Percentiles rank a stretch among this genome's conserved stretches.
phyloP scores from a whole-genome alignment of 371 early-diverging fungal species.

The Zopfochytrium polystomum region DNA sequence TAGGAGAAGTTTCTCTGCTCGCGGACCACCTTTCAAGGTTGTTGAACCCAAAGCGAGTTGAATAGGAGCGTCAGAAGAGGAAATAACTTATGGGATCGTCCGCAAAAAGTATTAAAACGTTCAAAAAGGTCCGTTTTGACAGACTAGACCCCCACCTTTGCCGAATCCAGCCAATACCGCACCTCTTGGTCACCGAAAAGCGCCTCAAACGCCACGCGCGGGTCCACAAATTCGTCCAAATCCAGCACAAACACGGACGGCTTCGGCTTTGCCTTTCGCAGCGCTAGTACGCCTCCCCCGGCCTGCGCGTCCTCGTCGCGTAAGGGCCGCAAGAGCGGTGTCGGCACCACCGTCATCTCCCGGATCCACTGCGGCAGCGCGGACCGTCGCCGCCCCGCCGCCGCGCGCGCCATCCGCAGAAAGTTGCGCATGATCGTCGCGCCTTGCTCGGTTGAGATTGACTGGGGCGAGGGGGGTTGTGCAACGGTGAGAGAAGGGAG shows the following conservation, averaged over 20 bases:
- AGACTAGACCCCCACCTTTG: too few species aligned
- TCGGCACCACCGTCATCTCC: slow-evolving; percentile 7
- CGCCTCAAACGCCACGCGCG: slow-evolving; percentile 27
- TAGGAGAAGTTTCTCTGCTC: slow-evolving; percentile 43
- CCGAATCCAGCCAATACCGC: slow-evolving; percentile 70
- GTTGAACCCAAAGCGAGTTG: too few species aligned
- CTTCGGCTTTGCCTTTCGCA: background rate
- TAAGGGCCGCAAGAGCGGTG: slow-evolving; percentile 1
- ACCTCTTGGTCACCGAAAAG: slow-evolving; percentile 33
- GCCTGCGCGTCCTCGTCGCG: background rate
- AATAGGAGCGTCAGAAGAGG: too few species aligned
- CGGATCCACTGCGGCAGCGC: slow-evolving; percentile 10
- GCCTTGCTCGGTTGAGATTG: slow-evolving; percentile 82
- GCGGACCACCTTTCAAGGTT: too few species aligned
- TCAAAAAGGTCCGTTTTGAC: too few species aligned
- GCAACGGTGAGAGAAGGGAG: too few species aligned
- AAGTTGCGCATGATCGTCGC: slow-evolving; percentile 71
- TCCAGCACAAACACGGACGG: slow-evolving; percentile 1
- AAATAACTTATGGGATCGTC: too few species aligned
- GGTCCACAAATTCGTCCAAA: slow-evolving; percentile 4
- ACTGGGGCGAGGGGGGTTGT: too few species aligned
- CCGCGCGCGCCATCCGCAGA: slow-evolving; percentile 23
- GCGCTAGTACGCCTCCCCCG: background rate
- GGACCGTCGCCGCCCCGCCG: slow-evolving; percentile 6
- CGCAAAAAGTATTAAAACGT: too few species aligned